A percentile compares a stretch with the other conserved stretches of the same genome.
phyloP scores from a whole-genome alignment of 208 protist genomes.

The Zelonia costaricensis region DNA sequence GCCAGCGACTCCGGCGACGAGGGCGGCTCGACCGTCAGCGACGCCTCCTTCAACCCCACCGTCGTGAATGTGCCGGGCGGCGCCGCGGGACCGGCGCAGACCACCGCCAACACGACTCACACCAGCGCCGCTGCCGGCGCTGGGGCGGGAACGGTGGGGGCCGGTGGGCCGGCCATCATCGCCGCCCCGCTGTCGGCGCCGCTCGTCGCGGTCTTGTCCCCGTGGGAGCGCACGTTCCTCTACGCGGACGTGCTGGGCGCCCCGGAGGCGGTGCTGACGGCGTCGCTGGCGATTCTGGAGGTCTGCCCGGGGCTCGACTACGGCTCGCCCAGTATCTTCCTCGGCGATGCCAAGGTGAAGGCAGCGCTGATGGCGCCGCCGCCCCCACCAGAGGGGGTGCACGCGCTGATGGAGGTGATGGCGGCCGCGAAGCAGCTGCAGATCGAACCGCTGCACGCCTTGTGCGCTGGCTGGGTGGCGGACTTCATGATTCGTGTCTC shows the following conservation, averaged over 20 bases:
- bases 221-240: conserved; percentile 68
- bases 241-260: conserved; percentile 58
- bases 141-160: neutral
- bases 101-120: neutral
- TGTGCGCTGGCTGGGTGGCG: conserved; percentile 69
- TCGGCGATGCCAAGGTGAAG: conserved; percentile 26
- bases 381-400: conserved; percentile 42
- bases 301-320: conserved; percentile 60
- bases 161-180: conserved; percentile 29
- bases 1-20: neutral
- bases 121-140: neutral
- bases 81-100: neutral
- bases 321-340: conserved; percentile 32
- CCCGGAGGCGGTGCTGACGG: conserved; percentile 25
- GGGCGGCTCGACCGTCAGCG: neutral
- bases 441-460: conserved; percentile 47
- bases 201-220: conserved; percentile 45
- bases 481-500: conserved; percentile 65
- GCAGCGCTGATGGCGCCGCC: conserved; percentile 28
- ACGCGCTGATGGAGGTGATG: conserved; percentile 40
- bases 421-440: conserved; percentile 47
- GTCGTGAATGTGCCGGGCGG: neutral
- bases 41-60: conserved; percentile 10
- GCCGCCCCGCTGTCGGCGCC: conserved; percentile 55
- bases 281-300: conserved; percentile 23